A percentile compares a stretch with the other conserved stretches of the same genome.
phyloP scores from a whole-genome alignment of 805 yeast species.

The Scheffersomyces amazonensis region DNA sequence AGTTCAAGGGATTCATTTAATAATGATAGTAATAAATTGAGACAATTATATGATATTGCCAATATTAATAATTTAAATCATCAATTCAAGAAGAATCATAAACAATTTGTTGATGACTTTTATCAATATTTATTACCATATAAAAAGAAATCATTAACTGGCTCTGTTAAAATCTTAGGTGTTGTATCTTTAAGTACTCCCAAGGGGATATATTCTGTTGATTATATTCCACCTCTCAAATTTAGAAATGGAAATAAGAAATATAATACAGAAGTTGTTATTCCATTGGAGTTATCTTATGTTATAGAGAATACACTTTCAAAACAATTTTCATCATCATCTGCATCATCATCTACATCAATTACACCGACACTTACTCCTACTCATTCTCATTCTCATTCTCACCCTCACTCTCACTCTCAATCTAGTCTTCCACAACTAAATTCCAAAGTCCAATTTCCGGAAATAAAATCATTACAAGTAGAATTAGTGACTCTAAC shows the following conservation, averaged over 20 bases:
- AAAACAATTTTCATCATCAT: too few species aligned
- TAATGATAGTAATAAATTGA: conserved; percentile 15
- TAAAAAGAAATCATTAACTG: conserved; percentile 33
- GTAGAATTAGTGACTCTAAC: conserved; percentile 37
- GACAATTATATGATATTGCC: conserved; percentile 30
- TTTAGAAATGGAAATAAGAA: conserved; percentile 14
- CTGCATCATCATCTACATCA: not conserved
- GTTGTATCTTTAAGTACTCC: conserved; percentile 35
- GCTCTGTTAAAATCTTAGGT: conserved; percentile 26
- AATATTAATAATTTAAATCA: conserved; percentile 6
- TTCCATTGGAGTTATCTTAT: conserved; percentile 32
- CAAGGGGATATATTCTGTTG: conserved; percentile 21
- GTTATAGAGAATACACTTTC: not conserved
- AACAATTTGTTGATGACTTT: conserved; percentile 17
- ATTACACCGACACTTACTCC: too few species aligned
- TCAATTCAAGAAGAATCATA: conserved; percentile 8
- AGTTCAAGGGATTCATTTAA: conserved; percentile 14
- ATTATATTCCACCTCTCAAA: conserved; percentile 31
- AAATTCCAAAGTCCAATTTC: conserved; percentile 14
- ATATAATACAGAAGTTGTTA: conserved; percentile 14
- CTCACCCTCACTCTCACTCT: too few species aligned
- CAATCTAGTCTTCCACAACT: too few species aligned
- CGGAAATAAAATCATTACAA: conserved; percentile 32
- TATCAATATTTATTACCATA: conserved; percentile 31
- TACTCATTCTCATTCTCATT: too few species aligned